phyloP scores from a whole-genome alignment of 192 early-diverging fungal species.

The Coemansia sp. region DNA sequence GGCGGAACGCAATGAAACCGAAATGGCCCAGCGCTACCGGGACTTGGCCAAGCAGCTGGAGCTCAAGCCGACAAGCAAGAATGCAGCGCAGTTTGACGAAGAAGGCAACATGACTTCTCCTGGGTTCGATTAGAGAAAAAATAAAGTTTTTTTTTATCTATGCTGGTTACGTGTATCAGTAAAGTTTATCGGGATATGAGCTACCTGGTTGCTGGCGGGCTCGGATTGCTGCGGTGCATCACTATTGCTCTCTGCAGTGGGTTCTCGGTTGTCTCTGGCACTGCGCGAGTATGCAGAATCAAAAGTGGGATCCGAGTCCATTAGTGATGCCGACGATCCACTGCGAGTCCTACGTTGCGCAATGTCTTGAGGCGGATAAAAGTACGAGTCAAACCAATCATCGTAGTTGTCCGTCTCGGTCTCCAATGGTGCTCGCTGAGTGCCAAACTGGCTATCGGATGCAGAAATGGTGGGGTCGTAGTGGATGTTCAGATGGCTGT shows the following conservation, averaged over 20 bases:
- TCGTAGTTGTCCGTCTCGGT: slow-evolving; percentile 16
- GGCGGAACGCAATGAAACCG: slow-evolving; percentile 14
- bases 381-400: slow-evolving; percentile 46
- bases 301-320: slow-evolving; percentile 33
- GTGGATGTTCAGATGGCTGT: slow-evolving; percentile 39
- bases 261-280: not conserved
- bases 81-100: slow-evolving; percentile 14
- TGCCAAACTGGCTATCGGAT: slow-evolving; percentile 9
- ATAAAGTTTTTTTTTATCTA: not conserved
- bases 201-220: not conserved
- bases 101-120: slow-evolving; percentile 11
- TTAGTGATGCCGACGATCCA: slow-evolving; percentile 21
- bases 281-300: slow-evolving; percentile 20
- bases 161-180: not conserved
- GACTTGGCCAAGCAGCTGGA: slow-evolving; percentile 8
- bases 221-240: not conserved
- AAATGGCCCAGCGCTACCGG: slow-evolving; percentile 46
- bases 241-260: not conserved
- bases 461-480: slow-evolving; percentile 39
- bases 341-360: slow-evolving; percentile 1
- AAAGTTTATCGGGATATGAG: slow-evolving; percentile 21
- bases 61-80: slow-evolving; percentile 8
- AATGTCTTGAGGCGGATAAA: slow-evolving; percentile 22
- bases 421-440: slow-evolving; percentile 1
- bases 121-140: not conserved